These are phyloP conservation scores for Rhodomyrtus psidioides DNA, from an alignment of 441 rosid genomes.

Conservation along the genomic window DNA sequence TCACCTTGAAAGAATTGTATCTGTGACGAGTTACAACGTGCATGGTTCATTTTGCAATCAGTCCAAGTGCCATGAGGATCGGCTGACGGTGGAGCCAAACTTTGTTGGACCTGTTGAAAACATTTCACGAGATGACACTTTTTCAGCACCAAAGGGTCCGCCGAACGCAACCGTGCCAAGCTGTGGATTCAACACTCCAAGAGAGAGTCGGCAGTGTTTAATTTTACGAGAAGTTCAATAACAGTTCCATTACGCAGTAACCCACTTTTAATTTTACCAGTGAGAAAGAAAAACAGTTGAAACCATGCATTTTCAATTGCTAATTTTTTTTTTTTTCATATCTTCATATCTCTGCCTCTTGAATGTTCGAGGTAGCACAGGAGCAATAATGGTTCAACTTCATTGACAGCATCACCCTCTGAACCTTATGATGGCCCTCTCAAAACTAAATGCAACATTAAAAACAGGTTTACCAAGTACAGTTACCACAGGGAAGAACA, in stretches of 20 bases:
- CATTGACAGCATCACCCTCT: background rate
- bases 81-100: conserved; percentile 7
- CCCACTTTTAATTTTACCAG: background rate
- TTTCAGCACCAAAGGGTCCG: background rate
- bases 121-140: background rate
- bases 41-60: conserved; percentile 6
- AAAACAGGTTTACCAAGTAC: background rate
- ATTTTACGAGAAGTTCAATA: background rate
- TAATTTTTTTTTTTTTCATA: background rate
- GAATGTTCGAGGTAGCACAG: background rate
- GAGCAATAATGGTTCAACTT: background rate
- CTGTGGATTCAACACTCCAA: background rate
- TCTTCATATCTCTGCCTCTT: background rate
- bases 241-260: background rate
- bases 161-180: background rate
- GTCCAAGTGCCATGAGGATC: conserved; percentile 12
- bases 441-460: background rate
- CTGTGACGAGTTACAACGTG: conserved; percentile 4
- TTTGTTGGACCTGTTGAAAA: background rate
- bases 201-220: background rate
- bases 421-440: background rate
- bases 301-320: background rate
- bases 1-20: conserved; percentile 10
- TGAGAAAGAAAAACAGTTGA: background rate
- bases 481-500: background rate